Base-by-base conservation (phyloP, 495 filamentous ascomycete species). In the Penicillium mononematosum region DNA sequence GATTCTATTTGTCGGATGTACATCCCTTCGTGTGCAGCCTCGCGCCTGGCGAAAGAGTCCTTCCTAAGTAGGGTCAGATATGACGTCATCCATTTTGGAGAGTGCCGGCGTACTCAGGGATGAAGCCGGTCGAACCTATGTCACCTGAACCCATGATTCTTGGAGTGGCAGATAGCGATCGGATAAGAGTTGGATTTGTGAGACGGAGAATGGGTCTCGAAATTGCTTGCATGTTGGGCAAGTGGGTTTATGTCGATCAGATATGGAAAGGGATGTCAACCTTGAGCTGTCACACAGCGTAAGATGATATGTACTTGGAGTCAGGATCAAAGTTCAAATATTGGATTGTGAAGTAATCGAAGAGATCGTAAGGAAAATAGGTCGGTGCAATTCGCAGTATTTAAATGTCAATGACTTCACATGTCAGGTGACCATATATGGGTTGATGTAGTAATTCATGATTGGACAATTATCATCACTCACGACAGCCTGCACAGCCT, bases 1-100 rank as follows among this genome's bases (percentile, higher is more conserved):
- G 81, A 79, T 83, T 97, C 92, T 51, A 85, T 82, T 75, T 87
- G 72, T 51, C 79, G 75, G 73, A 96, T 87, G 71, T 86, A 85
- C 65, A 80, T 81, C 62, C 88, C 86, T 75, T 97, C 93, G 63
- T 75, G 77, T 45, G 92, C 92, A 55, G 83, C 83, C 75, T 96
- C 92, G 66, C 92, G 90, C 66, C 84, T 84, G 64, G 86, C 85
- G 80, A 96, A 96, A 55, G 88, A 83, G 65, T 96, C 93, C 55
- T 91, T 92, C 29, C 66, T 69, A 36, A 19, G 24, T 25, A 25
- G 11, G 12, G 32, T 42, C 10, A 45, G 49, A 56, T 38, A 55
- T 61, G 64, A 69, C 63, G 58, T 70, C 70, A 71, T 63, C n/a
- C 9, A 60, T 25, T 27, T 31, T 27, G 4, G 9, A 29, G 47